Evolutionary conservation across 2,329 filamentous ascomycete species (phyloP).

Genomic region (Microsporum canis): DNA sequence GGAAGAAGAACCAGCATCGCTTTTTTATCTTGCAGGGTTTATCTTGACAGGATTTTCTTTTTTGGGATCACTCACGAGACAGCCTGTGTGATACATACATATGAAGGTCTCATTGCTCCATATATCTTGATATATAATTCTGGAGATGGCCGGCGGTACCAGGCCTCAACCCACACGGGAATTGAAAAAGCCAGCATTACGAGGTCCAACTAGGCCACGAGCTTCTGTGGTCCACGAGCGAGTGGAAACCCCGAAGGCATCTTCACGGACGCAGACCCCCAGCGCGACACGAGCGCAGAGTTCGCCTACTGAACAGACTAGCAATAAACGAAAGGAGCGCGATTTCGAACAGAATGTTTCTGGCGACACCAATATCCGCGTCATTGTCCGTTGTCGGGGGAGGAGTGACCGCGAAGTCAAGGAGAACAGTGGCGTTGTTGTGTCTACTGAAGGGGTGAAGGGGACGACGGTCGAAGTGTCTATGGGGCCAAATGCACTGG

Average conservation of each 20-base stretch:
- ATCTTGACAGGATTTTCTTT: not conserved
- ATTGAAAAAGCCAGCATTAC: constrained; percentile 40
- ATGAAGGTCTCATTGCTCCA: not conserved
- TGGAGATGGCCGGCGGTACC: constrained; percentile 12
- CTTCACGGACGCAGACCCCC: constrained; percentile 47
- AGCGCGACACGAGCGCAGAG: constrained; percentile 28
- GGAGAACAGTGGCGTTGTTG: constrained; percentile 89
- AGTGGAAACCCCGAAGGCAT: constrained; percentile 59
- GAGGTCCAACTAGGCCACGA: constrained; percentile 42
- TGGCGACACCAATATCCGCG: constrained; percentile 73
- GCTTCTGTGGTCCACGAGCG: constrained; percentile 44
- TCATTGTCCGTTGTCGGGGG: constrained; percentile 87
- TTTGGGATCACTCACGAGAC: not conserved
- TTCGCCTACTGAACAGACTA: constrained; percentile 38
- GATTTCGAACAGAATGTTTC: constrained; percentile 57
- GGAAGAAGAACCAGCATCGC: not conserved
- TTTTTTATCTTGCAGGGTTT: not conserved
- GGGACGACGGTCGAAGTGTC: constrained; percentile 73
- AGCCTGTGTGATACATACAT: not conserved
- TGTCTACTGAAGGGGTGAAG: constrained; percentile 77
- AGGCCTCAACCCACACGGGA: constrained; percentile 25
- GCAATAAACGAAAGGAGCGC: constrained; percentile 74
- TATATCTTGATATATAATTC: not conserved
- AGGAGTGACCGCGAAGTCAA: constrained; percentile 84
- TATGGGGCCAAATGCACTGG: constrained; percentile 84